phyloP scores from a whole-genome alignment of 2,329 filamentous ascomycete species.

The Hymenoscyphus repandus region DNA sequence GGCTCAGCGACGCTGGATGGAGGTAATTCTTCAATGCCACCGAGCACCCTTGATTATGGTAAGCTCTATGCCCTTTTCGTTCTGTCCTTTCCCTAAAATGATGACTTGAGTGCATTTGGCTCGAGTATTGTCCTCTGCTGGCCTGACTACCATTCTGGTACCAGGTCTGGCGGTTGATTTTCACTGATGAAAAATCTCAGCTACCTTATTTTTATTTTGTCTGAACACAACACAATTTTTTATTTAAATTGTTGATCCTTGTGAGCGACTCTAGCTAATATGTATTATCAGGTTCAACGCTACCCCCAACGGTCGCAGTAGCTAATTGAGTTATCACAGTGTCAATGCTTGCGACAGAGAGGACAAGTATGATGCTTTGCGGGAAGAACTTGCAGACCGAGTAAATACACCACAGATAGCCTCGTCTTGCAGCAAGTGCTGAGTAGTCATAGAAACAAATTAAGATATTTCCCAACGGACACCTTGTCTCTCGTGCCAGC shows the following conservation, averaged over 20 bases:
- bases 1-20: constrained; percentile 88
- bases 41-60: constrained; percentile 26
- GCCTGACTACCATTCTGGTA: constrained; percentile 72
- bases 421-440: constrained; percentile 30
- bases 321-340: constrained; percentile 45
- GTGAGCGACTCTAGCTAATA: constrained; percentile 23
- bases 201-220: constrained; percentile 88
- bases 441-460: constrained; percentile 64
- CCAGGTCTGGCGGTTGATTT: constrained; percentile 53
- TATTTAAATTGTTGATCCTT: constrained; percentile 4
- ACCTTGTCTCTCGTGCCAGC: constrained; percentile 91
- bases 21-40: constrained; percentile 59
- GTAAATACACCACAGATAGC: constrained; percentile 57
- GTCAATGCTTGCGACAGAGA: constrained; percentile 92
- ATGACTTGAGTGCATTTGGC: constrained; percentile 99
- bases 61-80: constrained; percentile 27
- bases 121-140: constrained; percentile 79
- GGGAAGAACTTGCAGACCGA: constrained; percentile 76
- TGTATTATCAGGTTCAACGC: constrained; percentile 7
- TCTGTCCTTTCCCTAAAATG: constrained; percentile 46
- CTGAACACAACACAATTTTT: constrained; percentile 54
- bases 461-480: constrained; percentile 88
- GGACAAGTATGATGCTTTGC: constrained; percentile 77
- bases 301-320: constrained; percentile 20
- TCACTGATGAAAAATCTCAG: constrained; percentile 99